Percentiles rank a stretch among this genome's conserved stretches.
Evolutionary conservation across 208 protist genomes (phyloP).

Genomic region (Acanthamoeba sp.): DNA sequence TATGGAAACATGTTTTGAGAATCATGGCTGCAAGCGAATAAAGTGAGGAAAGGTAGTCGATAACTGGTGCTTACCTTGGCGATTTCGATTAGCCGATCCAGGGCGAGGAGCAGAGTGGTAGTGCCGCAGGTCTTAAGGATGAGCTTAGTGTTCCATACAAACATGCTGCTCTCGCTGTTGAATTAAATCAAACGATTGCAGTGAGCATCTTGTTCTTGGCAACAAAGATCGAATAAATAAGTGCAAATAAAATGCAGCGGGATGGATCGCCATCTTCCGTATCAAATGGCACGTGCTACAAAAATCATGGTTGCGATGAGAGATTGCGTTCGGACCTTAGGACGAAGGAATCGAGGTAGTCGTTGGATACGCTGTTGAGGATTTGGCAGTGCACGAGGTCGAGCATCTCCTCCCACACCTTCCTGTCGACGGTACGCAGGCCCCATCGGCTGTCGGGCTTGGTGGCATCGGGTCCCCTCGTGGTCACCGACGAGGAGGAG

Average conservation of each 20-base stretch:
- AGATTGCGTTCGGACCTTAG: constrained; percentile 53
- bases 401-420: constrained; percentile 84
- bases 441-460: constrained; percentile 40
- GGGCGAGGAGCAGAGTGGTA: constrained; percentile 85
- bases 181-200: background rate
- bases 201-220: no score
- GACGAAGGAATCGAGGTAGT: constrained; percentile 85
- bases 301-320: background rate
- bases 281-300: background rate
- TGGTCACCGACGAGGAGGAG: background rate
- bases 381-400: constrained; percentile 82
- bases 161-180: constrained; percentile 86
- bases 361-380: constrained; percentile 80
- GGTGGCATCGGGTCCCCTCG: background rate
- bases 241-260: background rate
- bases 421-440: constrained; percentile 71
- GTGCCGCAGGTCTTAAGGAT: constrained; percentile 91
- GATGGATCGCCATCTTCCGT: no score
- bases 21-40: no score
- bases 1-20: no score
- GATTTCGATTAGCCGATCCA: constrained; percentile 81
- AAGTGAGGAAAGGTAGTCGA: no score
- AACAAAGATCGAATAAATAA: background rate
- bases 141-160: constrained; percentile 85
- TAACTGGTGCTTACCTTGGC: background rate